Evolutionary conservation across 1,284 basidiomycete species (phyloP), one percentile per base, ranked within the genome.

Genomic region (Hemileia vastatrix): DNA sequence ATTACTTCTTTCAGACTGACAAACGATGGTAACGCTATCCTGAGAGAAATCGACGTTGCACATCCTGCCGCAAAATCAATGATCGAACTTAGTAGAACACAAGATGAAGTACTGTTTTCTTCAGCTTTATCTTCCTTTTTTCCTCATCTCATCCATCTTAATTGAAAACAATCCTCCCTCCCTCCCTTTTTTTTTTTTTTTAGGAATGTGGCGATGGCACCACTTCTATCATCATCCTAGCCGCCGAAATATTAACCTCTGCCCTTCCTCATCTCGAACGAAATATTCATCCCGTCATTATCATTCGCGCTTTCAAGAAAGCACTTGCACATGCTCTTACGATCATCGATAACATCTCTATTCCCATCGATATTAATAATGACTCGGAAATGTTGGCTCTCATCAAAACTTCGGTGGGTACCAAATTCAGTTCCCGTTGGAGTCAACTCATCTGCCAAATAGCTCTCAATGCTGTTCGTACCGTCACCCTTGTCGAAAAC

Each of bases 391-490:
- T 98, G 94, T 84, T 97, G 45, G 83, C 88, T 3, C 83, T 98
- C 71, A 97, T 98, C 83, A 96, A 96, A 79, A 95, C 90, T 0
- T 94, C 91, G 53, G 96, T 98, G 77, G 94, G 94, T n/a, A 98
- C 95, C 63, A 98, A 98, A 78, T 97, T 98, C 72, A 90, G 93
- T 69, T 86, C 85, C 44, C 84, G 94, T 54, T 98, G 94, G 94
- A 89, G 88, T 0, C 91, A 95, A 71, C 85, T 96, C 67, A 98
- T 98, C 94, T 98, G 94, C 79, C 83, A 81, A 66, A 86, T 98
- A 55, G 95, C 95, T 0, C 81, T 98, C 32, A 83, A 94, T 68
- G 93, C 94, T 0, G 90, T 97, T 1, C 84, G 87, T 43, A 92
- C 86, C 1, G 91, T 96, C 54, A 78, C 78, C 50, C 77, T 78